Base-by-base conservation (phyloP, 768 basidiomycete species). In the Agaricus blazei region DNA sequence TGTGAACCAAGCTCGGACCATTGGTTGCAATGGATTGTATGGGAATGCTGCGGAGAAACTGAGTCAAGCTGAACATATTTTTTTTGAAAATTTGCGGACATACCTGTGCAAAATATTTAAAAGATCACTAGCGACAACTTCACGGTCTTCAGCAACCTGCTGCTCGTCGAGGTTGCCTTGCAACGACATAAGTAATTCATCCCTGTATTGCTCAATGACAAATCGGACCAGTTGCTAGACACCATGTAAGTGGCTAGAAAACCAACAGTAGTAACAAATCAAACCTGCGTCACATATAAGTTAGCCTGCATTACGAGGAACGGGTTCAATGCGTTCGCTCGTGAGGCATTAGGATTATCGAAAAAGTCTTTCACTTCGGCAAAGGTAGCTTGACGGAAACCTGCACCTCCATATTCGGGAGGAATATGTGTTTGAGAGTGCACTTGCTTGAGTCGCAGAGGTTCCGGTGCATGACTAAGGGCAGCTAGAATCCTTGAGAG, bases 271-370 rank as follows among this genome's bases (percentile, higher is more conserved):
- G 11, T 4, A 14, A 9, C 19, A 4, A 38, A 12, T 52, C 78
- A 57, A 59, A 88, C 92, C 81, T 94, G 93, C 9, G 93, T 95
- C 62, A 95, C 93, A 62, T 88, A 95, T 41, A 96, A 75, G 64
- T 96, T 96, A 36, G 88, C 89, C 69, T 94, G 93, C 82, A 93
- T 89, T 31, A 96, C 92, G 31, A 94, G 76, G 77, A 88, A 95
- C 19, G 90, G 87, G 66, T 96, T 93, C 51, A 90, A 78, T 0
- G 93, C 92, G 63, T 90, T 89, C 54, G 84, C 90, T 23, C 88
- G 80, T 8, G 84, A 89, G 7, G 90, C 90, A 59, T 92, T 88
- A 11, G 93, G 93, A 63, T 95, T 90, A 60, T 93, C 87, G 66
- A 95, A 96, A 66, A 93, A 91, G 67, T 92, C 88, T 65, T 88